Base-by-base conservation (phyloP, 371 early-diverging fungal genomes). In the Rhizomucor pusillus region DNA sequence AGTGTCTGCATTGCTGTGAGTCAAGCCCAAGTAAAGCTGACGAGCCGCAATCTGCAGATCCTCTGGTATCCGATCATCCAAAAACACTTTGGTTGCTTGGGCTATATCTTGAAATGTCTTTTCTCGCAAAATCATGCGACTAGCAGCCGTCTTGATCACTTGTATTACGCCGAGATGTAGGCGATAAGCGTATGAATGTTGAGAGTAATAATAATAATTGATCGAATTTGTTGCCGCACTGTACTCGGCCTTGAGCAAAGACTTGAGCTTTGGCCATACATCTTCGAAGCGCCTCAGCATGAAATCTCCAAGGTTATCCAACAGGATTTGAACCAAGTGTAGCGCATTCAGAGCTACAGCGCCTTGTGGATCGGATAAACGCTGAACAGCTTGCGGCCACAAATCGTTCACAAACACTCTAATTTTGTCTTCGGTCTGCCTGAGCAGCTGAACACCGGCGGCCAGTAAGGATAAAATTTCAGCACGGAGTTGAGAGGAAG, bases 281-380 rank as follows among this genome's bases (percentile, higher is more conserved):
- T 76, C 50, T 29, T 59, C 56, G 19, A 86, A 66, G 35, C 82
- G 73, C 13, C 60, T 56, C 3, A 70, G 65, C 25, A 84, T 47
- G 47, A 81, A 84, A 44, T 80, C 84, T 3, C 69, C 73, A 1
- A 71, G 63, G 3, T 54, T 20, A 20, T 67, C 61, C 3, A 77
- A 60, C 22, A 79, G 40, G 16, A 52, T 52, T 35, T 67, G 63
- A 2, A 77, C 56, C 1, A 80, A 58, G 20, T 33, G 20, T 6
- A 76, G 62, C 0, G 87, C 82, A 23, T 78, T 67, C 22, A 75
- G 56, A 5, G 75, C 71, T 1, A 86, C 85, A 50, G 62, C 79
- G 20, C 70, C 71, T 35, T 81, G 69, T 16, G 59, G 10, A 54
- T 86, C 85, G 14, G 61, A 60, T 25, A 84, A 53, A 25, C 85